A percentile compares a stretch with the other conserved stretches of the same genome.
Evolutionary conservation across 2,329 filamentous ascomycete genomes (phyloP).

Genomic region (Catunica adiposa): DNA sequence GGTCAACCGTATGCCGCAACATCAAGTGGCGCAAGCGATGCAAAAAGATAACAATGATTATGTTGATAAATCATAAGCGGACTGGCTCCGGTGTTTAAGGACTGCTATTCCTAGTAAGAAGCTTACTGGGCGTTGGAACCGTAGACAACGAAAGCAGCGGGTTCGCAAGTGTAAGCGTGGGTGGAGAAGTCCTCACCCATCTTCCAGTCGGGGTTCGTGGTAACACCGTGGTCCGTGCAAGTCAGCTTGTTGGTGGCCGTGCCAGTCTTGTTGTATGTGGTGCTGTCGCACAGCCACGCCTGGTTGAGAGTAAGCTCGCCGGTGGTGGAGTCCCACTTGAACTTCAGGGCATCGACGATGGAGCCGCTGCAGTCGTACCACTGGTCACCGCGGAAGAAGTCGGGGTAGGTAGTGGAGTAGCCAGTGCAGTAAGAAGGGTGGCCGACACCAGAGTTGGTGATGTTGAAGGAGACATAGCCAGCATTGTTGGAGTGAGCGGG

Average conservation of each 20-base stretch:
- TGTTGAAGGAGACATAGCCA: constrained; percentile 32
- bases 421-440: constrained; percentile 25
- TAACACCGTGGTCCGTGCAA: constrained; percentile 1
- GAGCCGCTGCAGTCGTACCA: constrained; percentile 27
- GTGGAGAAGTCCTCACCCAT: constrained; percentile 21
- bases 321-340: constrained; percentile 26
- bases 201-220: constrained; percentile 21
- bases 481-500: constrained; percentile 34
- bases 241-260: neutral
- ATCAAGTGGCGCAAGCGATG: no score
- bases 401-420: constrained; percentile 25
- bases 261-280: constrained; percentile 2
- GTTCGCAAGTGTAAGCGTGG: constrained; percentile 19
- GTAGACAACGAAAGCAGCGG: neutral
- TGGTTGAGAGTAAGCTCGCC: constrained; percentile 29
- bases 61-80: neutral
- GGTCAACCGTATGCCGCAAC: neutral
- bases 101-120: no score
- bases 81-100: neutral
- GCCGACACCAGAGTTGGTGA: constrained; percentile 29
- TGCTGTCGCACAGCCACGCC: constrained; percentile 28
- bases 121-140: neutral
- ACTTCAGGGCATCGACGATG: constrained; percentile 22
- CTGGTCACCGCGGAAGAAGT: constrained; percentile 34
- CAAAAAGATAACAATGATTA: no score